Conservation (phyloP, 2,329 filamentous ascomycete genomes). For the Aspergillus puulaauensis region DNA sequence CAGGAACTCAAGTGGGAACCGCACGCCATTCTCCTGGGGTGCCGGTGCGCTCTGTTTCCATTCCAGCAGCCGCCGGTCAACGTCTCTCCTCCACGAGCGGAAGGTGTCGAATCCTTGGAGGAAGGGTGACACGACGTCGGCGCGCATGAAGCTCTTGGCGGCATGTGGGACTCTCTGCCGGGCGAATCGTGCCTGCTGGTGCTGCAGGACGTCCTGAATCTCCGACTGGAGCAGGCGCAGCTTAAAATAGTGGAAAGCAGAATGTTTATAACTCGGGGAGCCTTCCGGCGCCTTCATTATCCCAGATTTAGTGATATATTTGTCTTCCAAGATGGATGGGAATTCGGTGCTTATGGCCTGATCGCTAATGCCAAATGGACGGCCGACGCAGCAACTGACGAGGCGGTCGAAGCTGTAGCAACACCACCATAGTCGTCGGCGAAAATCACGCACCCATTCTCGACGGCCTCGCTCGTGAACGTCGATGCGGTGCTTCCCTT, state of each 20-base stretch:
- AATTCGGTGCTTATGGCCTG: conserved; percentile 95
- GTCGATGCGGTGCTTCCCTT: conserved; percentile 42
- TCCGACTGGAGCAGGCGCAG: conserved; percentile 88
- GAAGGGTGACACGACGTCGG: conserved; percentile 79
- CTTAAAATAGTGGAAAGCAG: conserved; percentile 89
- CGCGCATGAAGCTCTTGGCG: conserved; percentile 72
- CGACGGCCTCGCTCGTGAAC: conserved; percentile 64
- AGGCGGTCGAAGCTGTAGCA: conserved; percentile 94
- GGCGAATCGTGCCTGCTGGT: conserved; percentile 81
- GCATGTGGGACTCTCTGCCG: conserved; percentile 64
- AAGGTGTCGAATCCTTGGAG: conserved; percentile 81
- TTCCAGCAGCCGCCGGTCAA: conserved; percentile 76
- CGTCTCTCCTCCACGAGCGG: conserved; percentile 81
- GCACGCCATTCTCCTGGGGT: conserved; percentile 76
- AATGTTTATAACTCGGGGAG: conserved; percentile 81
- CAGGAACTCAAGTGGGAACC: conserved; percentile 84
- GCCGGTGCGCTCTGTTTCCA: conserved; percentile 85
- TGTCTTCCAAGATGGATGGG: conserved; percentile 83
- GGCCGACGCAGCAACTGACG: conserved; percentile 88
- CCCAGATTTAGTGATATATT: conserved; percentile 78
- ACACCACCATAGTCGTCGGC: conserved; percentile 92
- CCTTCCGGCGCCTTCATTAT: conserved; percentile 63
- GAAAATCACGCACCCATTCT: conserved; percentile 82
- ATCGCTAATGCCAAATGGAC: conserved; percentile 93
- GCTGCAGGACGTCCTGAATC: conserved; percentile 89